These are phyloP conservation scores for Mortierella sp. DNA, from an alignment of 371 early-diverging fungal genomes.

Conservation along the genomic window DNA sequence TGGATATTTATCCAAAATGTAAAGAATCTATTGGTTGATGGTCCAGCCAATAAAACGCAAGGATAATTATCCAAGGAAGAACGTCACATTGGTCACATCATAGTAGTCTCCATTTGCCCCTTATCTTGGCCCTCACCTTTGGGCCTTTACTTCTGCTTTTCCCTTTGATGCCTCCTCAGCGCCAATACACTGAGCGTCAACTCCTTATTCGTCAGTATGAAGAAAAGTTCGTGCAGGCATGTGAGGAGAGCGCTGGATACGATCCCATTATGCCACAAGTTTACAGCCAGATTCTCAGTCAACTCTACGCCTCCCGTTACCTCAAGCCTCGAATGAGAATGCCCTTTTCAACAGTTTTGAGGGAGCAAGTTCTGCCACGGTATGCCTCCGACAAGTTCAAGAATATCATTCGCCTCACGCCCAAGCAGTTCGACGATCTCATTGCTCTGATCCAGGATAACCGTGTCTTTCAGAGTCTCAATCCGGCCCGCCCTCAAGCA, in stretches of 20 bases:
- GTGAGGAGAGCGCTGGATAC: background rate
- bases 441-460: background rate
- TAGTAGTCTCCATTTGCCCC: too few relatives aligned
- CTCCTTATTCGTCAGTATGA: too few relatives aligned
- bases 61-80: too few relatives aligned
- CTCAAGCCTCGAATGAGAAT: background rate
- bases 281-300: too few relatives aligned
- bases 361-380: constrained; percentile 5
- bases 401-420: background rate
- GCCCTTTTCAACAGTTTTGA: constrained; percentile 20
- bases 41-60: too few relatives aligned
- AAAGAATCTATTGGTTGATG: too few relatives aligned
- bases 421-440: background rate
- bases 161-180: background rate
- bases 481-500: background rate
- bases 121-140: too few relatives aligned
- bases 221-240: background rate
- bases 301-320: constrained; percentile 12
- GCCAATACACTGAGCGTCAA: too few relatives aligned
- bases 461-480: background rate
- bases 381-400: background rate
- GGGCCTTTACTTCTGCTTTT: too few relatives aligned
- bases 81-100: too few relatives aligned
- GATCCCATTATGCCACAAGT: background rate
- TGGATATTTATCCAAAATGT: too few relatives aligned